phyloP scores from a whole-genome alignment of 2,329 filamentous ascomycete genomes.

The Berkeleyomyces rouxiae region DNA sequence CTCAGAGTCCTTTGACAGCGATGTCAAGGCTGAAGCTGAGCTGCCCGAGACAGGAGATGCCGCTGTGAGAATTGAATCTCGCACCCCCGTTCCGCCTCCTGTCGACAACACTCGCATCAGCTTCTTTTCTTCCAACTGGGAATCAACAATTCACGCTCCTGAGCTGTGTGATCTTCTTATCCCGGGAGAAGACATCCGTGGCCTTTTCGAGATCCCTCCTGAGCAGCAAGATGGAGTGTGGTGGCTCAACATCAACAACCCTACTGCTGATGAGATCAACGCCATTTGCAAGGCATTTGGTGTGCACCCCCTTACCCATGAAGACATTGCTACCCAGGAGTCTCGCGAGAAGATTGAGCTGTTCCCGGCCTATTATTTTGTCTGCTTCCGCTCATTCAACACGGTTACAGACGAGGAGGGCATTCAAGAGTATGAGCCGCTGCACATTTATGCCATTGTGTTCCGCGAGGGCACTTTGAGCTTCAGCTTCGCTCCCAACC shows the following conservation, averaged over 20 bases:
- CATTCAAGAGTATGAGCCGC: slow-evolving; percentile 75
- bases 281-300: slow-evolving; percentile 88
- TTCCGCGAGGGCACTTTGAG: slow-evolving; percentile 90
- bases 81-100: slow-evolving; percentile 19
- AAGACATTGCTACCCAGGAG: slow-evolving; percentile 92
- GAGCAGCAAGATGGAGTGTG: slow-evolving; percentile 66
- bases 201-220: slow-evolving; percentile 57
- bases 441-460: slow-evolving; percentile 93
- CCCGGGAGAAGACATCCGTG: slow-evolving; percentile 76
- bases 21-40: slow-evolving; percentile 18
- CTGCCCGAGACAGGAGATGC: slow-evolving; percentile 23
- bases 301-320: slow-evolving; percentile 85
- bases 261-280: slow-evolving; percentile 73
- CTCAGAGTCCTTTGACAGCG: neutral
- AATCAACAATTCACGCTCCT: slow-evolving; percentile 80
- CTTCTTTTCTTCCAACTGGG: slow-evolving; percentile 90
- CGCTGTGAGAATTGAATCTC: neutral
- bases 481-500: slow-evolving; percentile 80
- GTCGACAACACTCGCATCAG: slow-evolving; percentile 69
- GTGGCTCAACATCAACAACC: slow-evolving; percentile 92
- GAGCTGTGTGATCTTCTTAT: slow-evolving; percentile 79
- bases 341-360: slow-evolving; percentile 96
- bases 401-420: slow-evolving; percentile 59
- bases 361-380: slow-evolving; percentile 95
- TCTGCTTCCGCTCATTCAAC: slow-evolving; percentile 88